Evolutionary conservation across 352 stramenopile species (phyloP), one percentile per base, ranked within the genome.

Genomic region (Globisporangium irregulare): DNA sequence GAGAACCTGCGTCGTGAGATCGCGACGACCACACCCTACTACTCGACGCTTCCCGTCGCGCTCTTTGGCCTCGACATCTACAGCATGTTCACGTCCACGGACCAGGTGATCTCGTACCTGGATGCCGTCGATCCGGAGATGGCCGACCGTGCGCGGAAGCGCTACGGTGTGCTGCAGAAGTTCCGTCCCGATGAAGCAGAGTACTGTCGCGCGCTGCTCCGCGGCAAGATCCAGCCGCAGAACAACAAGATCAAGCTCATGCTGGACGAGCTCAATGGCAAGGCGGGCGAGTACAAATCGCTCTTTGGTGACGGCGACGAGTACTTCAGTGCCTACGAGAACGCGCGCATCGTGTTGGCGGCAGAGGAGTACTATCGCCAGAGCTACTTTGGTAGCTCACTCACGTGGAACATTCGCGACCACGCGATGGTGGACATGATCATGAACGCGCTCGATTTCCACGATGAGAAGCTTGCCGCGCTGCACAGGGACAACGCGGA

Each of bases 21-120:
- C 27, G 15, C 24, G 50, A 63, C n/a, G 1, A 36, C n/a, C 34
- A 56, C 48, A 14, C 41, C 43, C 18, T 43, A 34, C 25, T 41
- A 56, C 5, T 58, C 60, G 43, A 29, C 62, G 56, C 14, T 76
- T 1, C 69, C 72, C 6, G 62, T 78, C 8, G 72, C 72, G 58
- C 53, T 80, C 3, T 75, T 78, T 59, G 74, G 74, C 2, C 59
- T 80, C 22, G 74, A 80, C 38, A 78, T 77, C 57, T 80, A 78
- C 66, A 76, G 71, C 66, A 77, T 80, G 74, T 78, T 76, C 68
- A 53, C 68, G 18, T 78, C 71, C 24, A 73, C 71, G 25, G 71
- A 77, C 46, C 71, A 77, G 59, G 71, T 80, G 38, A 59, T 76
- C 34, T 41, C 53, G 62, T 80, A 78, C 55, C 59, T 80, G 62